These are phyloP conservation scores for Suillus cothurnatus DNA, from an alignment of 768 basidiomycete species.

Conservation along the genomic window DNA sequence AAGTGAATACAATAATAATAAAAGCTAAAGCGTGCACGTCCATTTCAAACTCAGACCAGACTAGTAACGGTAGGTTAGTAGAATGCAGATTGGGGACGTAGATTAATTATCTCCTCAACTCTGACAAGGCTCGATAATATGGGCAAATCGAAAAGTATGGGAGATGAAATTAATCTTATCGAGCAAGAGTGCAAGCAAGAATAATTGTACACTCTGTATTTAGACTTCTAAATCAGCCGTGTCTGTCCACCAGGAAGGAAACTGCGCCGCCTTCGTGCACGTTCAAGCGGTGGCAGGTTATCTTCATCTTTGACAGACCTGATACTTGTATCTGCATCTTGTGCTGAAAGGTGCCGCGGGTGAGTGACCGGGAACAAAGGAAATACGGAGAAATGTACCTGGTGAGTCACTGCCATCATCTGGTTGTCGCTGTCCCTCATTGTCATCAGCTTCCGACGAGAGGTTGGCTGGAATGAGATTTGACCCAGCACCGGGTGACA, in stretches of 20 bases:
- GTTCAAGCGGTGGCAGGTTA: constrained; percentile 68
- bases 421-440: constrained; percentile 35
- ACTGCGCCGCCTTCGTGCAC: constrained; percentile 56
- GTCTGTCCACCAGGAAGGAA: constrained; percentile 35
- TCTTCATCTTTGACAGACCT: constrained; percentile 46
- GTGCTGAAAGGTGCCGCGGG: constrained; percentile 17
- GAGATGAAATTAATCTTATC: neutral
- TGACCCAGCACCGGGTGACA: constrained; percentile 37
- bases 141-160: neutral
- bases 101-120: neutral
- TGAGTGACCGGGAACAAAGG: constrained; percentile 9
- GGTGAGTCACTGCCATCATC: constrained; percentile 21
- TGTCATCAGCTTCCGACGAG: constrained; percentile 20
- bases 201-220: neutral
- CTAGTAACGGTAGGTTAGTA: neutral
- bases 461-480: neutral
- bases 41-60: neutral
- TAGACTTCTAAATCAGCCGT: constrained; percentile 19
- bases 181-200: neutral
- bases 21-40: too few species aligned
- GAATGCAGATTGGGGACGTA: neutral
- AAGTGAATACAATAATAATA: neutral
- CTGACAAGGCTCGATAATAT: neutral
- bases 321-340: constrained; percentile 29
- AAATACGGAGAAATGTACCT: constrained; percentile 20